phyloP scores from a whole-genome alignment of 2,329 filamentous ascomycete species.

The Coniella vitis region DNA sequence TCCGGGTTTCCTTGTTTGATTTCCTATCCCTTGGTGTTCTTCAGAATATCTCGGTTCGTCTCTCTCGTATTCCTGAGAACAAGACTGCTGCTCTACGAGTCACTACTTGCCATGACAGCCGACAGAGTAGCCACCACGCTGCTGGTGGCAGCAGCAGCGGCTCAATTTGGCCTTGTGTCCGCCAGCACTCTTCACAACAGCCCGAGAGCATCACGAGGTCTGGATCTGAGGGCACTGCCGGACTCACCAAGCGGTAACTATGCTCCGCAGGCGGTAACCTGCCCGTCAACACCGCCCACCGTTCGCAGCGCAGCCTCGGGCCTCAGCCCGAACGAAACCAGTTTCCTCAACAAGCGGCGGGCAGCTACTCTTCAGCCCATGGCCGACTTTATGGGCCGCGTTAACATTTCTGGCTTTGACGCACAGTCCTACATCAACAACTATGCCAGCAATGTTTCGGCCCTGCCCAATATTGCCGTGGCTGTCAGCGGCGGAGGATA shows the following conservation, averaged over 20 bases:
- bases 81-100: no score
- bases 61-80: no score
- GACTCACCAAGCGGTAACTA: conserved; percentile 54
- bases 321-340: conserved; percentile 62
- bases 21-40: background rate
- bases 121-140: conserved; percentile 1
- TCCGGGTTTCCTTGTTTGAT: background rate
- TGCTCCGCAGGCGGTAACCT: conserved; percentile 59
- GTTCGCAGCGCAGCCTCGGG: conserved; percentile 53
- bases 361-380: conserved; percentile 70
- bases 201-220: background rate
- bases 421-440: conserved; percentile 63
- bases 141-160: conserved; percentile 2
- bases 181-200: background rate
- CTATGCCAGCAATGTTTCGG: conserved; percentile 52
- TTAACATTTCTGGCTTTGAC: conserved; percentile 74
- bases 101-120: background rate
- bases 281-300: conserved; percentile 61
- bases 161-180: background rate
- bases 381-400: conserved; percentile 61
- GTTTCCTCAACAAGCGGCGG: conserved; percentile 68
- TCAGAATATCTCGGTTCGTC: no score
- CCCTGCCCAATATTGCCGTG: conserved; percentile 58
- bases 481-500: conserved; percentile 82
- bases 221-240: conserved; percentile 27